These are phyloP conservation scores for Alternaria dauci DNA, from an alignment of 2,329 filamentous ascomycete species.

Conservation along the genomic window DNA sequence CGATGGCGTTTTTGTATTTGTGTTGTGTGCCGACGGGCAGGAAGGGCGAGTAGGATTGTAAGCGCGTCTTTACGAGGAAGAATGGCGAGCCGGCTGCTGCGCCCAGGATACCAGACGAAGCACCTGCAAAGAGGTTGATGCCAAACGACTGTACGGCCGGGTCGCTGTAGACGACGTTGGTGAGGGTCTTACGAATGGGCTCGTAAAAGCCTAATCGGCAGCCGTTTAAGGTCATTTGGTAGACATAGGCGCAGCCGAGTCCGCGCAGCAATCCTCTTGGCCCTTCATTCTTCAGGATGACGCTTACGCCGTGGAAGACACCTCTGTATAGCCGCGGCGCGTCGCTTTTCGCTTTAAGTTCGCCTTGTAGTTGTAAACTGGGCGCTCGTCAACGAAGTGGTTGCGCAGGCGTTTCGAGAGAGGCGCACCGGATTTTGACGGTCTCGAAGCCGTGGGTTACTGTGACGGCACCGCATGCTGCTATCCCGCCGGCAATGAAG, in stretches of 20 bases:
- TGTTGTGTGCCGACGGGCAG: constrained; percentile 97
- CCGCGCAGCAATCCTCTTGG: constrained; percentile 85
- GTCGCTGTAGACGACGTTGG: constrained; percentile 75
- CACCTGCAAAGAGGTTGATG: constrained; percentile 93
- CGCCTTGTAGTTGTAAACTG: constrained; percentile 94
- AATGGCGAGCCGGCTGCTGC: constrained; percentile 94
- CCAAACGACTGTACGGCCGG: constrained; percentile 80
- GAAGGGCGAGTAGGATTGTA: constrained; percentile 93
- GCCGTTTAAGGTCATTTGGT: constrained; percentile 95
- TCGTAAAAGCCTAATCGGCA: constrained; percentile 98
- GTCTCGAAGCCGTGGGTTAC: constrained; percentile 98
- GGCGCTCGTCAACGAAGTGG: constrained; percentile 28
- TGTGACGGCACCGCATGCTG: constrained; percentile 95
- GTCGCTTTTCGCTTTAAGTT: constrained; percentile 85
- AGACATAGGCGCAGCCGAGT: constrained; percentile 91
- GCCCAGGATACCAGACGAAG: constrained; percentile 86
- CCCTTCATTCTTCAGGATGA: constrained; percentile 92
- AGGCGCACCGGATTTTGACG: constrained; percentile 88
- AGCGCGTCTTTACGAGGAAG: constrained; percentile 95
- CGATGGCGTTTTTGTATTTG: constrained; percentile 82
- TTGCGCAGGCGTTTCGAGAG: background rate
- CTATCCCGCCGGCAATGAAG: constrained; percentile 95
- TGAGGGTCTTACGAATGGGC: constrained; percentile 79
- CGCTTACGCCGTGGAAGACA: constrained; percentile 87
- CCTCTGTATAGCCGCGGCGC: constrained; percentile 90